Evolutionary conservation across 208 protist genomes (phyloP).

Genomic region (Trypanosoma scelopori): DNA sequence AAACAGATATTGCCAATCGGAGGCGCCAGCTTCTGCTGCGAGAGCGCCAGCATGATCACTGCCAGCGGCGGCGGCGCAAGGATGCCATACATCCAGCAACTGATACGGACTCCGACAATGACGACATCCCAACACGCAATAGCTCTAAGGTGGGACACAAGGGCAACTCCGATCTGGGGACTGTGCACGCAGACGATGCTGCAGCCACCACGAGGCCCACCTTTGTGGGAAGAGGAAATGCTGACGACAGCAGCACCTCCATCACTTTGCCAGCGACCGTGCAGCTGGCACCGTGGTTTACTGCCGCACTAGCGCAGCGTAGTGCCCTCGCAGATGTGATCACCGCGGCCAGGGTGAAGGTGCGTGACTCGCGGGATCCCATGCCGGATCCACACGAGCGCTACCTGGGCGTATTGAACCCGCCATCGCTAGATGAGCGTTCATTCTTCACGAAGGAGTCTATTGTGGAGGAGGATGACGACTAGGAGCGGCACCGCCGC

Average conservation of each 20-base stretch:
- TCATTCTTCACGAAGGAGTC: constrained; percentile 89
- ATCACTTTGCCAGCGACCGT: constrained; percentile 13
- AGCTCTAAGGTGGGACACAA: neutral
- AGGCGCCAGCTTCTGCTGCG: constrained; percentile 29
- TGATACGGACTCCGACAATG: constrained; percentile 20
- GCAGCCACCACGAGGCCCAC: neutral
- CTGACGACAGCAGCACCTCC: constrained; percentile 18
- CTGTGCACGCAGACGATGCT: neutral
- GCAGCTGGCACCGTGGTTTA: constrained; percentile 58
- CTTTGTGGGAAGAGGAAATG: neutral
- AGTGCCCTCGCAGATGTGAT: constrained; percentile 10
- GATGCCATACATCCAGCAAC: neutral
- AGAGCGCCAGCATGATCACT: constrained; percentile 19
- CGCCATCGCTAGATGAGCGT: constrained; percentile 64
- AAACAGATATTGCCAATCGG: constrained; percentile 37
- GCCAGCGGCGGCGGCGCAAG: neutral
- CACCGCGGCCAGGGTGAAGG: constrained; percentile 2
- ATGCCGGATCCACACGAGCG: constrained; percentile 66
- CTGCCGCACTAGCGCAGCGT: constrained; percentile 31
- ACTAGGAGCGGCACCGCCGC: constrained; percentile 24
- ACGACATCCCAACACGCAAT: neutral
- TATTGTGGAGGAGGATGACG: constrained; percentile 88
- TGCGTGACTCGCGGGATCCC: constrained; percentile 3
- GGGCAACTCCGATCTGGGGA: neutral
- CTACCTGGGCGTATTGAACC: constrained; percentile 70